These are phyloP conservation scores for Colletotrichum zoysiae DNA, from an alignment of 2,329 filamentous ascomycete genomes.

Conservation along the genomic window DNA sequence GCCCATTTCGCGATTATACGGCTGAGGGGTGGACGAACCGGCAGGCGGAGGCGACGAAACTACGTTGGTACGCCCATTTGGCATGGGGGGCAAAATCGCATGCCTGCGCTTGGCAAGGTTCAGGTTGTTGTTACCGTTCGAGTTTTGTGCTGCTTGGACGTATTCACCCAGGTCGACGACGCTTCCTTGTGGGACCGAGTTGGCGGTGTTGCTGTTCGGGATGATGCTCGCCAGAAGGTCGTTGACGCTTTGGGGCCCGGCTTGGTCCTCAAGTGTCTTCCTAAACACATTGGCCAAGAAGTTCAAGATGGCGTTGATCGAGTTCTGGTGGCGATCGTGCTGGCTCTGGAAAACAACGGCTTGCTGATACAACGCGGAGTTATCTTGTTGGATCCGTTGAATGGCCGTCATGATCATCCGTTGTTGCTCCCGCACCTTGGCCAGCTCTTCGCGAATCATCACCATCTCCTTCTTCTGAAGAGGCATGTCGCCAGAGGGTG, in stretches of 20 bases:
- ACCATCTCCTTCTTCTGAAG: conserved; percentile 80
- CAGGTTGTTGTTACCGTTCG: conserved; percentile 51
- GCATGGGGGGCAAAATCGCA: conserved; percentile 68
- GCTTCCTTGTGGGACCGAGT: conserved; percentile 63
- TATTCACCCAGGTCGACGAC: conserved; percentile 74
- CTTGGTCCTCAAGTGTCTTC: conserved; percentile 88
- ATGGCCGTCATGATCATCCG: conserved; percentile 87
- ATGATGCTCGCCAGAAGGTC: conserved; percentile 87
- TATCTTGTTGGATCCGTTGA: conserved; percentile 82
- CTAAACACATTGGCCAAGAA: conserved; percentile 98
- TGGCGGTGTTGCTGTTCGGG: conserved; percentile 64
- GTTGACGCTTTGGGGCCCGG: conserved; percentile 79
- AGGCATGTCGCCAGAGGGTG: conserved; percentile 60
- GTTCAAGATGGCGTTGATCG: conserved; percentile 97
- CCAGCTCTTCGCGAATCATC: conserved; percentile 82
- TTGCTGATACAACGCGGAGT: conserved; percentile 88
- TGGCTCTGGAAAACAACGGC: conserved; percentile 90
- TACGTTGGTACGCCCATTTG: conserved; percentile 51
- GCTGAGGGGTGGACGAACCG: conserved; percentile 48
- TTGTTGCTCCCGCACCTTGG: conserved; percentile 87
- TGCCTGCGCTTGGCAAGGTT: conserved; percentile 64
- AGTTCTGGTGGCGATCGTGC: conserved; percentile 97
- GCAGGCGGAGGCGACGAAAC: conserved; percentile 45
- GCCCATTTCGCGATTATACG: conserved; percentile 60
- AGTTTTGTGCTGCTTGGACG: conserved; percentile 61